Conservation (phyloP, 139 green algal species). For the Monoraphidium neglectum region DNA sequence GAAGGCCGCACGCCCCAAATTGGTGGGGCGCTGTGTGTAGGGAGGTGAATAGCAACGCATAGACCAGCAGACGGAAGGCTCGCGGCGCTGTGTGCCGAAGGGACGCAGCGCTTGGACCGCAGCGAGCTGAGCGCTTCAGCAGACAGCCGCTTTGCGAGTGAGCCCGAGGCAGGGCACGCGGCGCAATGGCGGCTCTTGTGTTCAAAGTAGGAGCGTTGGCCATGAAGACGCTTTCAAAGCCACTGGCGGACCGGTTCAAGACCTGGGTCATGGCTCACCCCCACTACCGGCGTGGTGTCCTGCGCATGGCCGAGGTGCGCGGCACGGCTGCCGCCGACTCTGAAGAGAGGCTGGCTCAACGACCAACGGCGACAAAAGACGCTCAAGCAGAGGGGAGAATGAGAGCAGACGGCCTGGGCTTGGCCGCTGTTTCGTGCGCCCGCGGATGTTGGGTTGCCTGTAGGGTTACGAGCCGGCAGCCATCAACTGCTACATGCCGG, state of each 20-base stretch:
- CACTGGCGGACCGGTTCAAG: slow-evolving; percentile 67
- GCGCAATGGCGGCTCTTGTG: slow-evolving; percentile 48
- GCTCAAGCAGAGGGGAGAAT: neutral
- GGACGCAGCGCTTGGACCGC: neutral
- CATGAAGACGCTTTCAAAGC: slow-evolving; percentile 59
- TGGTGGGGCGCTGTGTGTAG: neutral
- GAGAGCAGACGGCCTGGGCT: neutral
- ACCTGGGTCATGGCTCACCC: slow-evolving; percentile 68
- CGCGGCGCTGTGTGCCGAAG: neutral
- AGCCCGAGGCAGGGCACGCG: slow-evolving; percentile 2
- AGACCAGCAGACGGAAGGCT: neutral
- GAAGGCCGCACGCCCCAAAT: neutral
- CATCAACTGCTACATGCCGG: too few relatives aligned
- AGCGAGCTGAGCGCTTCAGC: too few relatives aligned
- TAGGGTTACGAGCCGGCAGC: too few relatives aligned
- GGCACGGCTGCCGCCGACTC: neutral
- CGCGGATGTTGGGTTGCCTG: too few relatives aligned
- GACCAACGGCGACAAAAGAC: neutral
- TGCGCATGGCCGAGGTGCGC: slow-evolving; percentile 45
- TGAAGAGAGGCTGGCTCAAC: neutral
- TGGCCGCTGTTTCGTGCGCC: neutral
- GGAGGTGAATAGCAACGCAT: neutral
- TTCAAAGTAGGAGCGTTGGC: slow-evolving; percentile 49
- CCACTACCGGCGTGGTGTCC: slow-evolving; percentile 36
- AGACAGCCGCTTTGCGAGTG: too few relatives aligned